Evolutionary conservation across 331 rosid genomes (phyloP), one percentile per base, ranked within the genome.

Genomic region (Cydonia oblonga): DNA sequence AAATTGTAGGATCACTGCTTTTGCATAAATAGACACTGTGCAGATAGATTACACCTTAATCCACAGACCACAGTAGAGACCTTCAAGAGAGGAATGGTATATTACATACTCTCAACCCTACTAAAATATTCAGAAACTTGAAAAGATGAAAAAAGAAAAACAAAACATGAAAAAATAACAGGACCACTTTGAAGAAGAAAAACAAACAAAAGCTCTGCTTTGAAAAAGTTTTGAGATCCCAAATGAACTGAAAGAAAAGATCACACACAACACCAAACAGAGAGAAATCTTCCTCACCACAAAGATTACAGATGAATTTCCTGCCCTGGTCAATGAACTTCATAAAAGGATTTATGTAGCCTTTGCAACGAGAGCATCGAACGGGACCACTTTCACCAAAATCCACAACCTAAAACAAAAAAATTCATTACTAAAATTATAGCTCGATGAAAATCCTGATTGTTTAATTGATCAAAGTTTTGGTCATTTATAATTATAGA

Each of bases 351-450:
- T 95, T 95, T 72, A 95, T 82, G 79, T 95, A 95, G 76, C 93
- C 96, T 84, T 91, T 95, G 96, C 99, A 95, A 54, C 99, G 96
- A 70, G 96, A 89, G 84, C 99, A 95, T 65, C 99, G 96, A 51
- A 95, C 93, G 67, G 99, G 99, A 77, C 99, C 99, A 68, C 92
- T 78, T 81, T 95, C 99, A 83, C 97, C 97, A 83, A 95, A 95
- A 80, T 95, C 99, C 73, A 91, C 96, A 86, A 95, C 92, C 99
- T 95, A 83, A 23, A 68, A 74, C 71, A 74, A 33, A 51, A 60
- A 19, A 7, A 62, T 75, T 29, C 46, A 68, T 20, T 22, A 70
- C 20, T 56, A 66, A 26, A 75, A 24, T 35, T 30, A 65, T 23
- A 33, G 29, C 44, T 23, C 6, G 3, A 40, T 22, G 25, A 30